phyloP scores from a whole-genome alignment of 352 stramenopile species.

The Globisporangium uncinulatum region DNA sequence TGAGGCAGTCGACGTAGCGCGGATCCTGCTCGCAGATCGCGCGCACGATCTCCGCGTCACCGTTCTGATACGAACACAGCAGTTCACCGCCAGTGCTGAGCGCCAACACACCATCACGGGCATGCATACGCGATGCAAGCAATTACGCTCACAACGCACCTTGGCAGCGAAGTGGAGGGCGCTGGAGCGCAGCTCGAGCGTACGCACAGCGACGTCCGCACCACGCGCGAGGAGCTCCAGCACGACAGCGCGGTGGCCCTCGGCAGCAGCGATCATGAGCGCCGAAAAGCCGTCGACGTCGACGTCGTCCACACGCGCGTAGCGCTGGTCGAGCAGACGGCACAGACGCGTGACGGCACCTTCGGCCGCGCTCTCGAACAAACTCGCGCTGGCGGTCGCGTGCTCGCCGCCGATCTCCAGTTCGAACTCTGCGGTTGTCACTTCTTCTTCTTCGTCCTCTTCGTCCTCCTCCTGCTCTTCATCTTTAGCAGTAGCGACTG shows the following conservation, averaged over 20 bases:
- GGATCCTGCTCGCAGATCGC: conserved; percentile 64
- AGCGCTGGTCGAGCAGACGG: conserved; percentile 51
- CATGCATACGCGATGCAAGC: neutral
- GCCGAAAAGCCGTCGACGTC: conserved; percentile 84
- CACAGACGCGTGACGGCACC: conserved; percentile 57
- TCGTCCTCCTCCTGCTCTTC: neutral
- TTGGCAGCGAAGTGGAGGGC: conserved; percentile 80
- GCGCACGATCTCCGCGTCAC: conserved; percentile 53
- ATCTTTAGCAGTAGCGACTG: neutral
- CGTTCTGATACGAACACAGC: conserved; percentile 30
- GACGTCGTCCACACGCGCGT: conserved; percentile 58
- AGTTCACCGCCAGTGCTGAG: too few species aligned
- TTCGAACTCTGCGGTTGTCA: conserved; percentile 59
- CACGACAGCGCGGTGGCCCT: conserved; percentile 57
- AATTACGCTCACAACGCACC: conserved; percentile 17
- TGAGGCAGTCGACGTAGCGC: conserved; percentile 53
- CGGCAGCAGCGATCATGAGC: conserved; percentile 76
- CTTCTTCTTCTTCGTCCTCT: conserved; percentile 41
- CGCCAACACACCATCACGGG: too few species aligned
- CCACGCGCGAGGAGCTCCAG: conserved; percentile 46
- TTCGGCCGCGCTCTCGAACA: conserved; percentile 67
- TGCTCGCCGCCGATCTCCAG: conserved; percentile 41
- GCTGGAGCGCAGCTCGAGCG: conserved; percentile 67
- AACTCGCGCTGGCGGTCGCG: conserved; percentile 61
- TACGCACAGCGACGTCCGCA: conserved; percentile 56